Base-by-base conservation (phyloP, 805 yeast species). In the Saccharomycodes ludwigii region DNA sequence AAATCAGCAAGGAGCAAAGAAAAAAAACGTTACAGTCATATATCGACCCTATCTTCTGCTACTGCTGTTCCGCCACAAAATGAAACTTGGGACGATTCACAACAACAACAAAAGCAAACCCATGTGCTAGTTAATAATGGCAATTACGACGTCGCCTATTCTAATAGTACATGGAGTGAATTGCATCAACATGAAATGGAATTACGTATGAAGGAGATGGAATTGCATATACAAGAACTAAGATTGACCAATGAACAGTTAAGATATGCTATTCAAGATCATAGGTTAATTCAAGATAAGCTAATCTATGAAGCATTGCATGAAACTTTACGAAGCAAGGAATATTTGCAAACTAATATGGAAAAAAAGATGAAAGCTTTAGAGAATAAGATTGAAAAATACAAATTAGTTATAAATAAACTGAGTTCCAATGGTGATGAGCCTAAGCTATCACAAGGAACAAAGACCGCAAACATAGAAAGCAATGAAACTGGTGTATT, bases 161-260 rank as follows among this genome's bases (percentile, higher is more conserved):
- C n/a, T n/a, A n/a, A n/a, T n/a, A n/a, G n/a, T n/a, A n/a, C n/a
- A 56, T 16, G 30, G 21, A 34, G 27, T 13, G 16, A 29, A 12
- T 19, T 34, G 19, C 31, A 34, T 13, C 37, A 34, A 18, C 37
- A 34, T 16, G 33, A 34, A 23, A 22, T 41, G 11, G 57, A 54
- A 19, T 34, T 47, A 21, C 50, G 51, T 35, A 50, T 53, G 31
- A 52, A 51, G 25, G 48, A 50, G 27, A 34, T 54, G 29, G 58
- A 55, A 36, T 18, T 54, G 10, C 50, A 54, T 27, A 50, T 54
- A 12, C 43, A 43, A 22, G 59, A 55, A 28, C 34, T 55, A 19
- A 52, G 44, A 38, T 31, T 53, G 20, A 56, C 52, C 24, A 55
- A 55, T 38, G 54, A 52, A 30, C 50, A 48, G 33, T 30, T 54